A percentile compares a stretch with the other conserved stretches of the same genome.
Conservation (phyloP, 23 red algal genomes). For the Porphyridium purpureum region DNA sequence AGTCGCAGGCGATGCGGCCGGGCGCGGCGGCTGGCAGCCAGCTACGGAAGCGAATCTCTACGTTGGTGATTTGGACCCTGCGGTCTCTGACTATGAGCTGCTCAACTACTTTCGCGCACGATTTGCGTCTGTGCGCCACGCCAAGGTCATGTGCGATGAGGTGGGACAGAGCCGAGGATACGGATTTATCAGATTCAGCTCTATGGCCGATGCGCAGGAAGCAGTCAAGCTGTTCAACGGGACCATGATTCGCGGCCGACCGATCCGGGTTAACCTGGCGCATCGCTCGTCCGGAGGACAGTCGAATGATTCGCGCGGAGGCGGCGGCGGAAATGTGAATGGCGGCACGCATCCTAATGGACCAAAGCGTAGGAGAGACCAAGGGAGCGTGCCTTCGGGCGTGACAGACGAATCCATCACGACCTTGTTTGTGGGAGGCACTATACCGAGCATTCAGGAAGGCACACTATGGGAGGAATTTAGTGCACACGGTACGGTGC, state of each 20-base stretch:
- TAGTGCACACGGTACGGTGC: not conserved
- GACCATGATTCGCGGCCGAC: not conserved
- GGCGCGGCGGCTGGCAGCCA: too few species aligned
- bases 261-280: not conserved
- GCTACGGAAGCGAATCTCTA: constrained; percentile 56
- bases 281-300: not conserved
- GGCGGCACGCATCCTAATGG: too few species aligned
- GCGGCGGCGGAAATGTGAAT: too few species aligned
- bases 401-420: not conserved
- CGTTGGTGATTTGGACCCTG: constrained; percentile 46
- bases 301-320: not conserved
- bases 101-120: constrained; percentile 47
- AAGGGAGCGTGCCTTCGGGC: too few species aligned
- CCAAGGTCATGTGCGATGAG: constrained; percentile 73
- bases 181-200: constrained; percentile 48
- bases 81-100: constrained; percentile 52
- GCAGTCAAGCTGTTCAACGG: constrained; percentile 59
- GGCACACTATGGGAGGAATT: not conserved
- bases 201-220: constrained; percentile 29
- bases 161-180: constrained; percentile 43
- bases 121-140: constrained; percentile 46
- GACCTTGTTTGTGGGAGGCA: not conserved
- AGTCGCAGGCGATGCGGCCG: too few species aligned
- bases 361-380: too few species aligned
- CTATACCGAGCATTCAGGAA: not conserved